These are phyloP conservation scores for Linaria vulgaris DNA, from an alignment of 257 asterid genomes.

Conservation along the genomic window DNA sequence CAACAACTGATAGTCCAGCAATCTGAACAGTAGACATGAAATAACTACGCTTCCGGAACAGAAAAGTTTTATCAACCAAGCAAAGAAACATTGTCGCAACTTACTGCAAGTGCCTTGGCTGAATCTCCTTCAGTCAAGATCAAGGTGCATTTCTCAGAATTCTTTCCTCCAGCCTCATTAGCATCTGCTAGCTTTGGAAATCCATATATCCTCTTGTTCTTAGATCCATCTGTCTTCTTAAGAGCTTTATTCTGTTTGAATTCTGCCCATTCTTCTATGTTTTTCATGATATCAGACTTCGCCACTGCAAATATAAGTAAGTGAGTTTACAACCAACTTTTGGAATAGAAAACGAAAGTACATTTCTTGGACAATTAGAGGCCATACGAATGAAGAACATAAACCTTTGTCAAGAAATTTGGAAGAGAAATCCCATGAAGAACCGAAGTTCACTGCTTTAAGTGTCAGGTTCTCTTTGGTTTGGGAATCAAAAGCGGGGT, in stretches of 20 bases:
- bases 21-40: slow-evolving; percentile 44
- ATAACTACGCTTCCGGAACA: neutral
- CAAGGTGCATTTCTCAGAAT: slow-evolving; percentile 82
- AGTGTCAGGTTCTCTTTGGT: slow-evolving; percentile 95
- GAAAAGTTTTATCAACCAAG: neutral
- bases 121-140: slow-evolving; percentile 99
- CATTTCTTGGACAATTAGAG: slow-evolving; percentile 20
- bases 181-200: slow-evolving; percentile 83
- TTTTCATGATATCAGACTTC: slow-evolving; percentile 84
- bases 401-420: slow-evolving; percentile 81
- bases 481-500: slow-evolving; percentile 99
- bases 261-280: slow-evolving; percentile 89
- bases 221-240: slow-evolving; percentile 91
- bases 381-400: slow-evolving; percentile 16
- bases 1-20: slow-evolving; percentile 89
- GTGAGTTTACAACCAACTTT: slow-evolving; percentile 13
- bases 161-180: slow-evolving; percentile 85
- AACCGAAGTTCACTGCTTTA: slow-evolving; percentile 84
- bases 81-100: slow-evolving; percentile 19
- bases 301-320: slow-evolving; percentile 52
- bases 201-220: slow-evolving; percentile 56
- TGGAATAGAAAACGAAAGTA: neutral
- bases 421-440: slow-evolving; percentile 76
- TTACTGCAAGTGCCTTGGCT: slow-evolving; percentile 97
- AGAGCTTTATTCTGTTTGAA: slow-evolving; percentile 87